Evolutionary conservation across 768 basidiomycete genomes (phyloP), one percentile per base, ranked within the genome.

Genomic region (Crassisporium funariophilum): DNA sequence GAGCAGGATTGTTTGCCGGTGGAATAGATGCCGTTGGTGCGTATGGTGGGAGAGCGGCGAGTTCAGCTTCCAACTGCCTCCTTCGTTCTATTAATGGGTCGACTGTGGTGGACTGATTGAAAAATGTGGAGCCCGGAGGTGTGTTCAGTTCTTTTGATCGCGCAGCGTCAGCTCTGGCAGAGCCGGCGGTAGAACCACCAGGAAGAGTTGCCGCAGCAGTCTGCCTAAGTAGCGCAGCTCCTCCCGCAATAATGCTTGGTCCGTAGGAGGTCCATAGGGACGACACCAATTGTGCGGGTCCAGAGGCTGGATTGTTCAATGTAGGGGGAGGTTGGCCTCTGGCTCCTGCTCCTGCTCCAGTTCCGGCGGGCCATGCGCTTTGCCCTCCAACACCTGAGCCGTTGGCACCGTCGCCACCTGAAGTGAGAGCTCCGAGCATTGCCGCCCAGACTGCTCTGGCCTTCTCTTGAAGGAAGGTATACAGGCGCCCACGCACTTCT

Each of bases 191-290:
- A 21, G 31, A 24, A 25, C 52, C 63, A 35, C 69, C 64, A 2
- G 74, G 59, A 16, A 66, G 44, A 46, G 79, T 66, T 13, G 71
- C 67, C 0, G 70, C 67, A 10, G 78, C 69, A 16, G 77, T 70
- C 49, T 83, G 80, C 13, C 73, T 72, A 11, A 91, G 64, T 4
- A 90, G 61, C 2, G 80, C 78, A 0, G 86, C 76, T 15, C 88
- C 86, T 1, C 80, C 76, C 2, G 86, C 86, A 10, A 91, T 56
- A 34, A 91, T 74, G 2, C 75, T 61, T 0, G 91, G 90, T 1
- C 88, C 91, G 51, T 89, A 92, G 2, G 82, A 78, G n/a, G 74
- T 73, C 90, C 90, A 92, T 12, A 93, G 69, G 0, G 79, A 80
- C 16, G 75, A 78, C 2, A 77, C 77, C 15, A 91, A 70, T 58